Base-by-base conservation (phyloP, 768 basidiomycete species). In the Mycena haematopus region DNA sequence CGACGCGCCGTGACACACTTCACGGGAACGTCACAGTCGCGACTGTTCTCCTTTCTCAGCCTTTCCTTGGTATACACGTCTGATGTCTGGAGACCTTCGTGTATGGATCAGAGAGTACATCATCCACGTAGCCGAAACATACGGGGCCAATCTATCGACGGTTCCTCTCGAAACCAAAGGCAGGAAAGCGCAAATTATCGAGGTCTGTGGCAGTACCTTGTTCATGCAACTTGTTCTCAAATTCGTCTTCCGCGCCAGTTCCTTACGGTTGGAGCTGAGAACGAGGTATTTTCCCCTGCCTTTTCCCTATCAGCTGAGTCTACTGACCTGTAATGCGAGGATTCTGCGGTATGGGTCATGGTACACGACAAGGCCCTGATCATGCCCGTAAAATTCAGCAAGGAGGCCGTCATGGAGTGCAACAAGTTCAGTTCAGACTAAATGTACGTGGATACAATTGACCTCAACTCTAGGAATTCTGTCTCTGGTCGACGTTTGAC, bases 21-120 rank as follows among this genome's bases (percentile, higher is more conserved):
- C 36, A 38, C 36, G 36, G 36, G 36, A 38, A 14, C 42, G 42
- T 42, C 19, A 42, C 19, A n/a, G 2, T 42, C n/a, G 42, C n/a
- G 42, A 11, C 36, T 4, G 7, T 31, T 21, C 51, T 52, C 51
- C 55, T 56, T 56, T 56, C 29, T 19, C 25, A 8, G 22, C 24
- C 19, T 35, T 6, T 7, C 51, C n/a, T n/a, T n/a, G n/a, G n/a
- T n/a, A n/a, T n/a, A n/a, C n/a, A n/a, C n/a, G n/a, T n/a, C n/a
- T n/a, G n/a, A n/a, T 62, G 61, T 56, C 61, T 46, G 51, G 46
- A 6, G 49, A 52, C 10, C 15, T 84, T 25, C 63, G 63, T 7
- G 80, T 87, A 22, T 92, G 90, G 90, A 81, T 92, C 10, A 72
- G 74, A 27, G 70, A 78, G 24, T 85, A 89, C 66, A 70, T 91